Evolutionary conservation across 352 stramenopile species (phyloP).

Genomic region (Phytophthora vignae): DNA sequence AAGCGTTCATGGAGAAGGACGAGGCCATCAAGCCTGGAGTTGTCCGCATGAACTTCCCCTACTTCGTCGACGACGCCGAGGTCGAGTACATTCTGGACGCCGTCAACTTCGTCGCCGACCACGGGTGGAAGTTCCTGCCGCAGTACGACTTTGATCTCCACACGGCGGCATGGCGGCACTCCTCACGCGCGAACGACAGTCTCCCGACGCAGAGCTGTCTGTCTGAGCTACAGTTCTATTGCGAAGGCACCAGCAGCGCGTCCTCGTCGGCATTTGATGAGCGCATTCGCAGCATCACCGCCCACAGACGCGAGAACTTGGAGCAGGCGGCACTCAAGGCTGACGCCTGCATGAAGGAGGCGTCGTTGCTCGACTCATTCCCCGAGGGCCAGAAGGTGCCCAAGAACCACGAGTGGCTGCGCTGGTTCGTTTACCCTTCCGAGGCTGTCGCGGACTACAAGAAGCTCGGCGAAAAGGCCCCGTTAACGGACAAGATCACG

Average conservation of each 20-base stretch:
- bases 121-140: constrained; percentile 94
- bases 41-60: constrained; percentile 93
- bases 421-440: constrained; percentile 47
- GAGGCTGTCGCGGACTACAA: constrained; percentile 38
- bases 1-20: constrained; percentile 87
- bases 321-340: constrained; percentile 33
- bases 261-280: constrained; percentile 12
- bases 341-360: constrained; percentile 37
- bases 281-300: constrained; percentile 28
- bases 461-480: constrained; percentile 25
- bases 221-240: constrained; percentile 33
- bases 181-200: constrained; percentile 10
- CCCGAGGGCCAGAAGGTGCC: constrained; percentile 34
- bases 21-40: constrained; percentile 96
- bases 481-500: constrained; percentile 34
- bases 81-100: constrained; percentile 94
- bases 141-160: constrained; percentile 95
- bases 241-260: constrained; percentile 16
- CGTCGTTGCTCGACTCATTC: constrained; percentile 23
- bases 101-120: constrained; percentile 92
- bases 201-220: constrained; percentile 24
- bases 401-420: constrained; percentile 33
- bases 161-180: constrained; percentile 92
- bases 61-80: constrained; percentile 83
- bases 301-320: constrained; percentile 37